These are phyloP conservation scores for Cytospora piceae DNA, from an alignment of 2,329 filamentous ascomycete species.

Conservation along the genomic window DNA sequence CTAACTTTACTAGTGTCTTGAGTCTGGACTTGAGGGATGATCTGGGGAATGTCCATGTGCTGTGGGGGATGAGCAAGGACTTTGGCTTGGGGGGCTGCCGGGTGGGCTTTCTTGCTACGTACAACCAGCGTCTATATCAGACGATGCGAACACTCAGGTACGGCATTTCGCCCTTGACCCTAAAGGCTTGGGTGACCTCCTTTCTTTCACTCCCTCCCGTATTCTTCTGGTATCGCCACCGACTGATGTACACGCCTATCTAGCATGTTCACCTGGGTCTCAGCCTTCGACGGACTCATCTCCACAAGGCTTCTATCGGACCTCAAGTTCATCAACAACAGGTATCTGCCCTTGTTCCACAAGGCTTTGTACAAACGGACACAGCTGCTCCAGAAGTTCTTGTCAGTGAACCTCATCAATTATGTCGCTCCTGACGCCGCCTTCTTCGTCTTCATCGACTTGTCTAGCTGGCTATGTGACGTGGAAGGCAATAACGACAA, in stretches of 20 bases:
- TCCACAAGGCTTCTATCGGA: constrained; percentile 20
- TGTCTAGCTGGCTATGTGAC: constrained; percentile 22
- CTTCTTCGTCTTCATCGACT: constrained; percentile 23
- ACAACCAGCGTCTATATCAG: constrained; percentile 26
- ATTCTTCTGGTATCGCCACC: neutral
- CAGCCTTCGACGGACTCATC: constrained; percentile 20
- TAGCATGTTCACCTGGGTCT: constrained; percentile 29
- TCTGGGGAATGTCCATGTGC: constrained; percentile 24
- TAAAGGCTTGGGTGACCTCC: neutral
- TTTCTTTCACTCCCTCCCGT: neutral
- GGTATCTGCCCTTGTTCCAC: constrained; percentile 21
- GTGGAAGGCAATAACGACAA: constrained; percentile 16
- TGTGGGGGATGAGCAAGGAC: constrained; percentile 25
- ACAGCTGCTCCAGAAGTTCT: constrained; percentile 13
- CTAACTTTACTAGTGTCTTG: constrained; percentile 22
- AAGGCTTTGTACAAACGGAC: constrained; percentile 18
- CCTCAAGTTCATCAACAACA: constrained; percentile 15
- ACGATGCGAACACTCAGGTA: constrained; percentile 28
- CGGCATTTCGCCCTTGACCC: neutral
- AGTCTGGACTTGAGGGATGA: constrained; percentile 20
- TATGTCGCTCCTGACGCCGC: constrained; percentile 20
- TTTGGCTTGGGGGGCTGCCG: constrained; percentile 26
- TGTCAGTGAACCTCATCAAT: neutral
- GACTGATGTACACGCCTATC: neutral
- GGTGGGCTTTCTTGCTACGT: constrained; percentile 25